Base-by-base conservation (phyloP, 352 stramenopile genomes). In the Phytopythium cucurbitacearum region DNA sequence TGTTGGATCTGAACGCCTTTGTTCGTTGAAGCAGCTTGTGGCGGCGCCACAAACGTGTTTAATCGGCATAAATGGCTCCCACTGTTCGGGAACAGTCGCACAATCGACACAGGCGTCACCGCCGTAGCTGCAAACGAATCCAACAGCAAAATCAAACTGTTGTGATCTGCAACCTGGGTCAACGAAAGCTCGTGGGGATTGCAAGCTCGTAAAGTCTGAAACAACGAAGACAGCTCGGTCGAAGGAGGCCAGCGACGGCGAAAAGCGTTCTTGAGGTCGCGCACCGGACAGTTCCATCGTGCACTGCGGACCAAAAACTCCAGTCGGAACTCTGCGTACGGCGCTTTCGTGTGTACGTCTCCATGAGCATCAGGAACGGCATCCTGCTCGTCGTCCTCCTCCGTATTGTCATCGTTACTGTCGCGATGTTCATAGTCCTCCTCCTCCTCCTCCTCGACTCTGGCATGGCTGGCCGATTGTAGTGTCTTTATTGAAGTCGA, bases 111-210 rank as follows among this genome's bases (percentile, higher is more conserved):
- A 9, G 82, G 78, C 4, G 76, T 86, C 16, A 89, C 71, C 8
- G 66, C 62, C 9, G 77, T 90, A 4, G 78, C 80, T 12, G 81
- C 80, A 58, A 91, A 94, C 32, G 80, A 90, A 51, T 92, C 80
- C 1, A 94, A 69, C 44, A 94, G 71, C 42, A 89, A 69, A 38
- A 94, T 71, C 52, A 94, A 67, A 49, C 77, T 89, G 36, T 78
- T 69, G 50, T 94, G 84, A 53, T 88, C 73, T 7, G 61, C 46
- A 6, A 94, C 62, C 40, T 77, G 72, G 12, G 38, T 40, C 28
- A 64, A 40, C 8, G 67, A 82, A 13, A 87, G 51, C 15, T 56
- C 56, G 36, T 76, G 43, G 7, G 80, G 56, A 7, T 73, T 64
- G 39, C 86, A 88, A 11, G 15, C 48, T 11, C 59, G 21, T 13